Evolutionary conservation across 2,329 filamentous ascomycete genomes (phyloP).

Genomic region (Fusarium guadeloupense): DNA sequence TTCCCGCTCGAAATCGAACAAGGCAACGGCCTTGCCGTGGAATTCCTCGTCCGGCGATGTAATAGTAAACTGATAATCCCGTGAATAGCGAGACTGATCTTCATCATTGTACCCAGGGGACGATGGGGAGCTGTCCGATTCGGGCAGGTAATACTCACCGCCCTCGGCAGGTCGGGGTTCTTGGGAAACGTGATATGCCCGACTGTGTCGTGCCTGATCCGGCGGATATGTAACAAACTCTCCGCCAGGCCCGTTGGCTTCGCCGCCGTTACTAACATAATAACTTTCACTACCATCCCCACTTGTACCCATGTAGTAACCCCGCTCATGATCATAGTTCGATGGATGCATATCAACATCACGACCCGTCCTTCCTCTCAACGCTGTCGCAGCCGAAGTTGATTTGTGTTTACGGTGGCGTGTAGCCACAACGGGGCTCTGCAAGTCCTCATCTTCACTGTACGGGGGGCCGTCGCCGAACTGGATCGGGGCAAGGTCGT

Average conservation of each 20-base stretch:
- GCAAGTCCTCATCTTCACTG: conserved; percentile 94
- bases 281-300: conserved; percentile 79
- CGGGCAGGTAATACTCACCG: conserved; percentile 61
- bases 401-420: conserved; percentile 89
- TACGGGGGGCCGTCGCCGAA: conserved; percentile 91
- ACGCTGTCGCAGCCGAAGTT: conserved; percentile 60
- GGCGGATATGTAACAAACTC: conserved; percentile 83
- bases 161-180: conserved; percentile 59
- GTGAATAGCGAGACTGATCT: conserved; percentile 83
- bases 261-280: conserved; percentile 74
- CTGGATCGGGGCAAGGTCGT: conserved; percentile 82
- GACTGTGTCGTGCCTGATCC: conserved; percentile 68
- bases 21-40: conserved; percentile 92
- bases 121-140: conserved; percentile 67
- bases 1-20: conserved; percentile 94
- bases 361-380: conserved; percentile 56
- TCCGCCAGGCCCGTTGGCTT: conserved; percentile 79
- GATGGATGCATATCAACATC: conserved; percentile 57
- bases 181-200: conserved; percentile 54
- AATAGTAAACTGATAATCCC: conserved; percentile 94
- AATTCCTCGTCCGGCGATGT: conserved; percentile 97
- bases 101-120: conserved; percentile 67
- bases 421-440: conserved; percentile 87
- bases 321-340: conserved; percentile 67
- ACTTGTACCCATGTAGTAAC: conserved; percentile 72